Base-by-base conservation (phyloP, 208 protist genomes). In the Crithidia bombi region DNA sequence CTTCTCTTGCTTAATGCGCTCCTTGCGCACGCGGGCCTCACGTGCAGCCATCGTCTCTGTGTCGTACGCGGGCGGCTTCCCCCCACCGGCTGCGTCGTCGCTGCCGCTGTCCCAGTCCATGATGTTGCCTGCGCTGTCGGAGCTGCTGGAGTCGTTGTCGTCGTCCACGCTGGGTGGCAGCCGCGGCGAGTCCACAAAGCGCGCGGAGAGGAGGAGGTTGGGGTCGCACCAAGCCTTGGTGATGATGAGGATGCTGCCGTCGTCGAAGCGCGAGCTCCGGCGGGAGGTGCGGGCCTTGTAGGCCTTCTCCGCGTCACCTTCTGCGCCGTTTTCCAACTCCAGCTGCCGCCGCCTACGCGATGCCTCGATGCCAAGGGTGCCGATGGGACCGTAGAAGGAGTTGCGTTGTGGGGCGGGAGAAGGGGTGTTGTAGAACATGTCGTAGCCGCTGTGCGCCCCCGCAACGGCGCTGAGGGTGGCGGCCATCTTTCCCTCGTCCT, bases 361-460 rank as follows among this genome's bases (percentile, higher is more conserved):
- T 0, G 79, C 57, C 47, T 80, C 65, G 28, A 81, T 51, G 19
- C 79, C 79, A 2, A 84, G 26, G 15, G 35, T 32, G 69, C 79
- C 79, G 49, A 84, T 78, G 23, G 79, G 79, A 3, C 79, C 79
- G 44, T 81, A 84, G 52, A 84, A 84, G 46, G 74, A 70, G 33
- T 65, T 23, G n/a, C 11, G 54, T 26, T 21, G 25, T 26, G 51
- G 23, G 0, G 28, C 41, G 1, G 70, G 69, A 0, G 76, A 70
- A 15, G 76, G 65, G 32, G 46, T 36, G n/a, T 7, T 33, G 70
- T 56, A 66, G 44, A 38, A 59, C 32, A 64, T 65, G 1, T 36
- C 28, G 52, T 51, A 73, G 23, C 58, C 52, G 36, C 49, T 33
- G n/a, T 39, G n/a, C 2, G n/a, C 23, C 5, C 17, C 43, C 1